A percentile compares a stretch with the other conserved stretches of the same genome.
Evolutionary conservation across 2,329 filamentous ascomycete genomes (phyloP).

Genomic region (Aspergillus sclerotialis): DNA sequence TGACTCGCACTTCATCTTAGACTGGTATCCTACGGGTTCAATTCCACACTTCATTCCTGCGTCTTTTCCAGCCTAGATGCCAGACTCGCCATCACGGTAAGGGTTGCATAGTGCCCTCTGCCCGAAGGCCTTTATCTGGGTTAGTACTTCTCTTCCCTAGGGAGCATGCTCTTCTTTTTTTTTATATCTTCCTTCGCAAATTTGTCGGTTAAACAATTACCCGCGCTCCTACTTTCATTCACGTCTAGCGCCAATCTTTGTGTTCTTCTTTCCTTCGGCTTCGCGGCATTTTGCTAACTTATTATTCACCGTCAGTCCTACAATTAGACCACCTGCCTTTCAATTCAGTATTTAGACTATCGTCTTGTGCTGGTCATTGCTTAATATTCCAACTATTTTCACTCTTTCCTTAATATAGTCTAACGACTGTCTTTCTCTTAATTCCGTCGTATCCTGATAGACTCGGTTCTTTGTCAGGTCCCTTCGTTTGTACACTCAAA

Average conservation of each 20-base stretch:
- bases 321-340: slow-evolving; percentile 18
- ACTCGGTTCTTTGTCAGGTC: slow-evolving; percentile 33
- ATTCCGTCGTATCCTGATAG: slow-evolving; percentile 35
- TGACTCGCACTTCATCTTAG: slow-evolving; percentile 39
- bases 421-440: slow-evolving; percentile 47
- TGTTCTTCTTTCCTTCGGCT: slow-evolving; percentile 7
- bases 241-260: slow-evolving; percentile 1
- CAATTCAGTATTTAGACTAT: slow-evolving; percentile 32
- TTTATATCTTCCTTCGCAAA: slow-evolving; percentile 6
- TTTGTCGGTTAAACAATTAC: slow-evolving; percentile 9
- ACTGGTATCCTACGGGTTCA: slow-evolving; percentile 29
- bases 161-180: slow-evolving; percentile 14
- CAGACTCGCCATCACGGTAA: slow-evolving; percentile 38
- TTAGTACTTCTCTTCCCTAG: slow-evolving; percentile 28
- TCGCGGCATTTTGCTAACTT: too few species aligned
- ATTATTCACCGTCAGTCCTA: slow-evolving; percentile 25
- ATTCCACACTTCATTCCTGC: slow-evolving; percentile 35
- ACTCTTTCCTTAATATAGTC: slow-evolving; percentile 44
- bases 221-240: slow-evolving; percentile 6
- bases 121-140: slow-evolving; percentile 35
- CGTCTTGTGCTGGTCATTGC: slow-evolving; percentile 35
- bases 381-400: slow-evolving; percentile 53
- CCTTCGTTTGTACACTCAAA: slow-evolving; percentile 33
- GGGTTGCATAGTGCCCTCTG: slow-evolving; percentile 35
- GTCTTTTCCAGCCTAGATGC: slow-evolving; percentile 36